Base-by-base conservation (phyloP, 2,329 filamentous ascomycete species). In the Ophiocordyceps robertsii region DNA sequence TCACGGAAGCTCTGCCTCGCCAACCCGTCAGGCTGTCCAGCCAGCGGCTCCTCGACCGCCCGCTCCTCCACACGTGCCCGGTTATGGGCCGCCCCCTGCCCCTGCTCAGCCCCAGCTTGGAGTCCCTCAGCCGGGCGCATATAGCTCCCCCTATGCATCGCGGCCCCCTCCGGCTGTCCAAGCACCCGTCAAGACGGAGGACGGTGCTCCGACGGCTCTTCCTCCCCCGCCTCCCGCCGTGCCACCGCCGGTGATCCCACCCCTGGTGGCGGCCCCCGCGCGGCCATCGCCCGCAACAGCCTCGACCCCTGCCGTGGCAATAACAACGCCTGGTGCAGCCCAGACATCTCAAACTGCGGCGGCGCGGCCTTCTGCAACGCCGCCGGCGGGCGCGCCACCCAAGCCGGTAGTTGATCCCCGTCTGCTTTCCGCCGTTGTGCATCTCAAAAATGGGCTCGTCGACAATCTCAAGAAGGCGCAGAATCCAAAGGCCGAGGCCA, bases 391-490 rank as follows among this genome's bases (percentile, higher is more conserved):
- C n/a, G 44, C 49, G n/a, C 46, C 56, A 12, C 44, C 52, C 8
- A 56, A 59, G 29, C 59, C 60, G 8, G 62, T 67, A 24, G 65
- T 73, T 24, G 62, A 70, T n/a, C 63, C 66, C 1, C 60, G 61
- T 30, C 54, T 72, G 1, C 54, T 67, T 19, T 49, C 55, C 7
- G 63, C 65, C 13, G 61, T 74, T 16, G 59, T 63, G 30, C 60
- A 61, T 16, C 65, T 74, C 52, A 70, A 69, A 49, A 63, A 65
- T 11, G 66, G 68, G 10, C 58, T 73, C 14, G 60, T 67, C 11
- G 60, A 65, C 41, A 68, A 69, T 43, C 59, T 73, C 36, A 60
- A 60, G 40, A 66, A 64, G 46, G 63, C 64, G 1, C 59, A 61
- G 13, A 60, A 61, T 12, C 62, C 64, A 24, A 60, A 64, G 43